Evolutionary conservation across 805 yeast genomes (phyloP), one percentile per base, ranked within the genome.

Genomic region (Yarrowia deformans): DNA sequence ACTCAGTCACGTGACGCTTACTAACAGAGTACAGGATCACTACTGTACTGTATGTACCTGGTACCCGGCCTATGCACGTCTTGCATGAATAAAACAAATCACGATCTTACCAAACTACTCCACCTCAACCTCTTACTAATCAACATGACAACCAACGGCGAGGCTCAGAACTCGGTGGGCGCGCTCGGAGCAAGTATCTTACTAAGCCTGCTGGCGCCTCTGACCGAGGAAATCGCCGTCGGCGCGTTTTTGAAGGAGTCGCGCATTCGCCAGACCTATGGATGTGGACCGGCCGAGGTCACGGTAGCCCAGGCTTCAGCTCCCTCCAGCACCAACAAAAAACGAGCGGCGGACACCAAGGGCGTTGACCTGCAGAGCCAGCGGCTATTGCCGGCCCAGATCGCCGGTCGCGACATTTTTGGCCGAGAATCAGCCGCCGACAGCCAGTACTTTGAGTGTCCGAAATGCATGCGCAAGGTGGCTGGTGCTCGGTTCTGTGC

Each of bases 401-500:
- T 72, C 12, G 75, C 77, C 73, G 77, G 86, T 43, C 67, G 82
- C 68, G 78, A 83, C 77, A 74, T 83, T 58, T 73, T 84, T 69
- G 77, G 84, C 45, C 73, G 79, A 70, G 81, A 80, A 18, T 80
- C 75, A 64, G 77, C 74, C 37, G 83, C 84, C 58, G 91, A 87
- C 55, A 76, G 84, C 18, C 77, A 84, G 67, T 92, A 93, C 77
- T 91, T 92, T 74, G 85, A 82, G 69, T 94, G 99, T 79, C 83
- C 84, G 5, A 89, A 90, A 72, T 94, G 99, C 78, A 88, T 86
- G 19, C 82, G 99, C 69, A 91, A 89, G 74, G 89, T 94, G 8
- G 94, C 97, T 0, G 97, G 97, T 0, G 89, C 91, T 46, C 81
- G 99, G 70, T 93, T 91, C 82, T 98, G 98, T 1, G 93, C 91